A percentile compares a stretch with the other conserved stretches of the same genome.
These are phyloP conservation scores for Phaffia australis DNA, from an alignment of 768 basidiomycete genomes.

Conservation along the genomic window DNA sequence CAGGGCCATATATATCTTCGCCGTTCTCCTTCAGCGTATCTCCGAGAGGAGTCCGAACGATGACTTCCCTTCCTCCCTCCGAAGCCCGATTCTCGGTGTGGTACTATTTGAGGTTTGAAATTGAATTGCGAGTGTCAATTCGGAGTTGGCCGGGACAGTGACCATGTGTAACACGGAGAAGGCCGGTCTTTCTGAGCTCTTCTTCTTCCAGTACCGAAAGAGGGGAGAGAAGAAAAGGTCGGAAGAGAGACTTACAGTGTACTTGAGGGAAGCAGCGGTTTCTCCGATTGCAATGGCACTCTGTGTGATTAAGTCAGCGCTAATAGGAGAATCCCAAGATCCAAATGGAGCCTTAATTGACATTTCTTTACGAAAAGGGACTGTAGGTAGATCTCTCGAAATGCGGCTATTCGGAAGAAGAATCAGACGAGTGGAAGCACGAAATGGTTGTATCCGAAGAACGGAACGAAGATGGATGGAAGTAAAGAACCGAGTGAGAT, in stretches of 20 bases:
- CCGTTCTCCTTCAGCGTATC: slow-evolving; percentile 35
- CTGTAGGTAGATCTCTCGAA: too few species aligned
- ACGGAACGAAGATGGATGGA: too few species aligned
- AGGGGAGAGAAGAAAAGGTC: not conserved
- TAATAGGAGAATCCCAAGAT: slow-evolving; percentile 53
- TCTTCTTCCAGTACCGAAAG: slow-evolving; percentile 31
- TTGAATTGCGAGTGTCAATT: not conserved
- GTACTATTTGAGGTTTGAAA: not conserved
- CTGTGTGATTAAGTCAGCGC: slow-evolving; percentile 46
- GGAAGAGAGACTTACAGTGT: slow-evolving; percentile 3
- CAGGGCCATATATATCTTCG: slow-evolving; percentile 48
- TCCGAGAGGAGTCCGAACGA: slow-evolving; percentile 43
- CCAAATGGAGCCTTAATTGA: slow-evolving; percentile 47
- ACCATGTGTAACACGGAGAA: slow-evolving; percentile 28
- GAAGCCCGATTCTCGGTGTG: slow-evolving; percentile 46
- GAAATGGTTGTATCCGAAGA: too few species aligned
- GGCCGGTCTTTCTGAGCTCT: too few species aligned
- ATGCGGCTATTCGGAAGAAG: too few species aligned
- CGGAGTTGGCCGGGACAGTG: not conserved
- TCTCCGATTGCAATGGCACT: slow-evolving; percentile 30
- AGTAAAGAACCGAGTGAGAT: too few species aligned
- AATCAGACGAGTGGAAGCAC: too few species aligned
- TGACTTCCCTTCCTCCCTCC: slow-evolving; percentile 48
- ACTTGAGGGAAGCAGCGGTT: slow-evolving; percentile 10
- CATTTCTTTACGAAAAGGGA: not conserved